Conservation (phyloP, 2,329 filamentous ascomycete species). For the Fusarium clavum region DNA sequence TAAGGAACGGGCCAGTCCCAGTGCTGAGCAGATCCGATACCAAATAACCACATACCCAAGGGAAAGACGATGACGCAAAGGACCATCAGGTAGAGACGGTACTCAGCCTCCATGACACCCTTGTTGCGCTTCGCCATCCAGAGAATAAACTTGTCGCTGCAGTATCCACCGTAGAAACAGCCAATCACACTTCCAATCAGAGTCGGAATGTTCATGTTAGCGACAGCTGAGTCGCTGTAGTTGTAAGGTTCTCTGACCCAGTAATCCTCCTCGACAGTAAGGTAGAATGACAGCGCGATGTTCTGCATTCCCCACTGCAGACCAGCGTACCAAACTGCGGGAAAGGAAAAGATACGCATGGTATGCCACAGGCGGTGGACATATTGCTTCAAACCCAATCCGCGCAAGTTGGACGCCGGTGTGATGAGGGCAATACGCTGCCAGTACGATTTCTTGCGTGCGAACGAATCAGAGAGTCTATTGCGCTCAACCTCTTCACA, state of each 20-base stretch:
- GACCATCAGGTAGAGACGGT: slow-evolving; percentile 63
- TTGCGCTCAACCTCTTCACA: slow-evolving; percentile 34
- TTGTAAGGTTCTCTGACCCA: slow-evolving; percentile 66
- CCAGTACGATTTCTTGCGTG: slow-evolving; percentile 61
- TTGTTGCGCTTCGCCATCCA: slow-evolving; percentile 66
- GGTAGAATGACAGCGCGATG: slow-evolving; percentile 69
- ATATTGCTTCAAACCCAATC: slow-evolving; percentile 66
- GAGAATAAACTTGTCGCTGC: slow-evolving; percentile 66
- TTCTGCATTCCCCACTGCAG: slow-evolving; percentile 71
- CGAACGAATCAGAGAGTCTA: slow-evolving; percentile 41
- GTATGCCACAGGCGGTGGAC: slow-evolving; percentile 64
- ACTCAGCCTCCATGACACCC: slow-evolving; percentile 67
- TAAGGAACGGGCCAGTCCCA: slow-evolving; percentile 67
- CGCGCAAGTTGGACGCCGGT: slow-evolving; percentile 64
- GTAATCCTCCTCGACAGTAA: slow-evolving; percentile 67
- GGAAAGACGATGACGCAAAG: slow-evolving; percentile 63
- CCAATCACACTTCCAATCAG: slow-evolving; percentile 66
- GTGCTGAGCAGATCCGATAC: slow-evolving; percentile 61
- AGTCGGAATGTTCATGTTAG: slow-evolving; percentile 68
- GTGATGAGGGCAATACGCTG: slow-evolving; percentile 68
- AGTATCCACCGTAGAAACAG: slow-evolving; percentile 67
- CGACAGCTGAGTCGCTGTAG: slow-evolving; percentile 64
- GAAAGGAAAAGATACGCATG: slow-evolving; percentile 67
- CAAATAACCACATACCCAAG: slow-evolving; percentile 64
- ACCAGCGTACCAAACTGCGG: slow-evolving; percentile 67